Conservation (phyloP, 371 early-diverging fungal genomes). For the Coemansia sp. region DNA sequence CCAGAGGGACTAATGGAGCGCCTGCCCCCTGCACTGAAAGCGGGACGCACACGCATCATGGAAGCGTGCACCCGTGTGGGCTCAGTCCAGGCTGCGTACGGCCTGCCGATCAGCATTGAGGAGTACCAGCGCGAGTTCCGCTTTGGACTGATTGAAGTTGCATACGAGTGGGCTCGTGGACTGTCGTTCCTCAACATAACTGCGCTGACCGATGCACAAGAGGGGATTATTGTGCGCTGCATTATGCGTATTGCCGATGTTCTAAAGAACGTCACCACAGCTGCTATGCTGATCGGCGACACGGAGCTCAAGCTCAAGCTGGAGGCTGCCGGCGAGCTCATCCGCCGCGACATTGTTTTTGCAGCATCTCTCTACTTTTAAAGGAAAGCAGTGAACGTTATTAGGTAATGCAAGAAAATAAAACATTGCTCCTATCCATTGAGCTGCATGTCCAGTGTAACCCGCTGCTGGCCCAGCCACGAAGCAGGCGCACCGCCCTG, state of each 20-base stretch:
- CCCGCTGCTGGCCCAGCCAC: conserved; percentile 74
- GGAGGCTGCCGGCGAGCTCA: conserved; percentile 87
- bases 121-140: conserved; percentile 53
- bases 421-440: conserved; percentile 53
- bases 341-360: conserved; percentile 99
- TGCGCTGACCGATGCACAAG: conserved; percentile 91
- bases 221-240: conserved; percentile 96
- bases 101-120: conserved; percentile 57
- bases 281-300: conserved; percentile 95
- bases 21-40: conserved; percentile 62
- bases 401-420: not conserved
- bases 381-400: no score
- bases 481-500: conserved; percentile 60
- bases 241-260: conserved; percentile 98
- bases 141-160: conserved; percentile 94
- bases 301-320: conserved; percentile 90
- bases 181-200: conserved; percentile 94
- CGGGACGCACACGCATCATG: conserved; percentile 64
- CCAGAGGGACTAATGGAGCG: conserved; percentile 57
- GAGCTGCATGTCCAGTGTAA: conserved; percentile 60
- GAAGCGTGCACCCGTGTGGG: conserved; percentile 72
- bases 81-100: conserved; percentile 71
- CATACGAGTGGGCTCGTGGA: conserved; percentile 98
- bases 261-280: conserved; percentile 91
- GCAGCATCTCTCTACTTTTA: conserved; percentile 85